A percentile compares a stretch with the other conserved stretches of the same genome.
Evolutionary conservation across 805 yeast genomes (phyloP).

Genomic region (Candida koratica): DNA sequence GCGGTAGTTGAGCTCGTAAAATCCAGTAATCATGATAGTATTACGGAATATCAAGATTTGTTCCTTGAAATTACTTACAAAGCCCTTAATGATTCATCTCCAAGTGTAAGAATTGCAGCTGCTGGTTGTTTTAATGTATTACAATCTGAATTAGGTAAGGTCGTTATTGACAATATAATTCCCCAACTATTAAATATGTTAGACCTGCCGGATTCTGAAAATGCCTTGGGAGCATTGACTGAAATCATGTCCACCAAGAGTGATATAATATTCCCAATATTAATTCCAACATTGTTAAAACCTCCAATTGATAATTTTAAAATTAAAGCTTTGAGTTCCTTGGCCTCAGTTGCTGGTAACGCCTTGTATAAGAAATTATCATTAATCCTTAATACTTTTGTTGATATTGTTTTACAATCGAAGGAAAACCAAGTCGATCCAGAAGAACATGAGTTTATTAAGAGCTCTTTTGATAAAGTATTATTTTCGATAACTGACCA

Average conservation of each 20-base stretch:
- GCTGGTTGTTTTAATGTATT: constrained; percentile 86
- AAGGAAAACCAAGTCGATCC: constrained; percentile 28
- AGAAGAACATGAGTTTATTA: constrained; percentile 39
- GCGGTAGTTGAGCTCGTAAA: constrained; percentile 83
- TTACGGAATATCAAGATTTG: constrained; percentile 59
- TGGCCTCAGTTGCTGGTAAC: constrained; percentile 86
- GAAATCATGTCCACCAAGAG: constrained; percentile 90
- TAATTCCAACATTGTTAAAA: constrained; percentile 76
- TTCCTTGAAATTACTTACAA: constrained; percentile 73
- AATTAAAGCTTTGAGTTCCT: constrained; percentile 81
- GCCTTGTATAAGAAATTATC: constrained; percentile 73
- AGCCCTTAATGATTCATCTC: constrained; percentile 71
- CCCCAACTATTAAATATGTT: constrained; percentile 74
- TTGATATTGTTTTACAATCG: constrained; percentile 49
- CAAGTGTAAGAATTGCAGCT: constrained; percentile 82
- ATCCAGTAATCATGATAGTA: constrained; percentile 60
- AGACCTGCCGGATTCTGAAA: constrained; percentile 53
- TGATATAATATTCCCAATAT: constrained; percentile 88
- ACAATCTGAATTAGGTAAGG: constrained; percentile 76
- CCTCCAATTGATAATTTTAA: constrained; percentile 81
- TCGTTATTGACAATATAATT: constrained; percentile 81
- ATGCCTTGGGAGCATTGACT: constrained; percentile 81
- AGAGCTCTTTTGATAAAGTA: constrained; percentile 61
- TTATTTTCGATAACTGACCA: constrained; percentile 68
- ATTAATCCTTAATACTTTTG: constrained; percentile 67